These are phyloP conservation scores for Hemisphaericaspora subhashii DNA, from an alignment of 1,139 yeast genomes.

Conservation along the genomic window DNA sequence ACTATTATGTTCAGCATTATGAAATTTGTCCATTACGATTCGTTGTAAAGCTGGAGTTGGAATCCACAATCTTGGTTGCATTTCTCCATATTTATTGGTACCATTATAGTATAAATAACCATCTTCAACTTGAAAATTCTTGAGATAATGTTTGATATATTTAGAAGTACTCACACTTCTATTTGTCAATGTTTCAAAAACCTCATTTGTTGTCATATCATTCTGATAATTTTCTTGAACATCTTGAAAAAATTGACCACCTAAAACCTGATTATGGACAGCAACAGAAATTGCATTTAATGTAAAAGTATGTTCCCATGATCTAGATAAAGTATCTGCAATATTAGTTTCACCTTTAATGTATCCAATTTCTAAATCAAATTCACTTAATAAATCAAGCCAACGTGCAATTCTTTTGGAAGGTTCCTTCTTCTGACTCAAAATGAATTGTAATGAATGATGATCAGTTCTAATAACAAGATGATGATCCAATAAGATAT, in stretches of 20 bases:
- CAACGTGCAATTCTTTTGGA: slow-evolving; percentile 4
- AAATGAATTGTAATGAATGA: slow-evolving; percentile 11
- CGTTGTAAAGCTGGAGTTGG: background rate
- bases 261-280: background rate
- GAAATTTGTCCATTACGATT: background rate
- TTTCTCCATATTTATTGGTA: background rate
- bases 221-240: slow-evolving; percentile 1
- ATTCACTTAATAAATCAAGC: slow-evolving; percentile 4
- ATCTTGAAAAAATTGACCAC: slow-evolving; percentile 1
- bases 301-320: background rate
- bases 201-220: background rate
- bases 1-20: background rate
- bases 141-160: background rate
- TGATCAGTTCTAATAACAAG: slow-evolving; percentile 4
- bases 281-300: background rate
- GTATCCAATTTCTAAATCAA: slow-evolving; percentile 3
- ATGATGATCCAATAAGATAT: slow-evolving; percentile 2
- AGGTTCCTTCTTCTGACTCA: background rate
- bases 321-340: slow-evolving; percentile 4
- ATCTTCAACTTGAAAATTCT: background rate
- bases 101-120: slow-evolving; percentile 1
- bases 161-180: background rate
- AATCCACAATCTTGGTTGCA: background rate
- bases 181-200: background rate
- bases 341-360: slow-evolving; percentile 6